Evolutionary conservation across 257 asterid genomes (phyloP).

Genomic region (Voacanga thouarsii): DNA sequence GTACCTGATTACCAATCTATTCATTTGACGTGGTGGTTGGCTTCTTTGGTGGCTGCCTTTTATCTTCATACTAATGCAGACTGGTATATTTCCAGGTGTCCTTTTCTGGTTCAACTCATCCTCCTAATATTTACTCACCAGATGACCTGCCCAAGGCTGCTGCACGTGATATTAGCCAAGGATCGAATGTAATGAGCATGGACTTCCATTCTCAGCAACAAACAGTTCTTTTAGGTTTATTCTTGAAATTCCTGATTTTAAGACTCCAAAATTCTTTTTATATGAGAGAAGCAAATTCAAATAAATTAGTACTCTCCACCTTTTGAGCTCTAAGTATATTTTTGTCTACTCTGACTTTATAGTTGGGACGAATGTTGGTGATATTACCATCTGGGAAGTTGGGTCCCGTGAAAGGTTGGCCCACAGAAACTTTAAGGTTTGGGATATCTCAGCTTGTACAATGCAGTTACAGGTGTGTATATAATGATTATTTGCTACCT

Average conservation of each 20-base stretch:
- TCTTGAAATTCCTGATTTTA: constrained; percentile 4
- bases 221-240: constrained; percentile 86
- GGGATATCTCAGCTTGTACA: constrained; percentile 85
- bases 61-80: constrained; percentile 15
- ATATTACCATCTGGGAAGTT: constrained; percentile 97
- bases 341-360: constrained; percentile 19
- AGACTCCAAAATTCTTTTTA: neutral
- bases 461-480: constrained; percentile 81
- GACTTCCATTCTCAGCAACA: constrained; percentile 97
- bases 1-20: neutral
- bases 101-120: constrained; percentile 82
- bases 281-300: neutral
- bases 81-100: constrained; percentile 50
- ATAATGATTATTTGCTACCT: constrained; percentile 21
- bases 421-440: constrained; percentile 79
- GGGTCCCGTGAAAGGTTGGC: constrained; percentile 89
- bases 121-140: constrained; percentile 61
- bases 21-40: neutral
- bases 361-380: constrained; percentile 99
- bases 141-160: constrained; percentile 96
- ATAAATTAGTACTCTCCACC: neutral
- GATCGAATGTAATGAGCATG: constrained; percentile 97
- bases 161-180: constrained; percentile 81
- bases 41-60: neutral
- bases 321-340: constrained; percentile 8